Base-by-base conservation (phyloP, 495 filamentous ascomycete genomes). In the Penicillium salamii region DNA sequence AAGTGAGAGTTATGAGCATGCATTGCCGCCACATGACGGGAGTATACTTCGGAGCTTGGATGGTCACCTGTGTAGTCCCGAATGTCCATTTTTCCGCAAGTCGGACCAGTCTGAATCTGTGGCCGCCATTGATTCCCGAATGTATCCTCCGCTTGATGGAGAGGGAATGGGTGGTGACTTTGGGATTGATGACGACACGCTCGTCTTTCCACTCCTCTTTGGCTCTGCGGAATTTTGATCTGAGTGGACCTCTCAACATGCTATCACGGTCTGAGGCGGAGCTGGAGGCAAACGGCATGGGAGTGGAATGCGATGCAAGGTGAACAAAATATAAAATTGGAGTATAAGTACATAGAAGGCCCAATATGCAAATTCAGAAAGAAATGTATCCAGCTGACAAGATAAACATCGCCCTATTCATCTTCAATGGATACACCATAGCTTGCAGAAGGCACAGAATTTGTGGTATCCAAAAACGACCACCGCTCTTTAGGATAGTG, bases 321-420 rank as follows among this genome's bases (percentile, higher is more conserved):
- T 50, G 43, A 50, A 53, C 42, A 57, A 32, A n/a, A 42, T 51
- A 48, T 65, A 53, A 59, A 50, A 67, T 69, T 66, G 64, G 48
- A 63, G 55, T 71, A 69, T 69, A 71, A 69, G 54, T 71, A 71
- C 66, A 71, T 50, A 58, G 53, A 62, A 66, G 39, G 57, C 47
- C 48, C 43, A 61, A 56, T 63, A 62, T 61, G 58, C 62, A 55
- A 55, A 55, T 50, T 50, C 36, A 37, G 52, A 29, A 55, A 50
- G 44, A 33, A 53, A 47, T 46, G 44, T 31, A 51, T 39, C 52
- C 39, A 55, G 54, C 48, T 41, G 50, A 55, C 36, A 53, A 47
- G 12, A 1, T n/a, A n/a, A n/a, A n/a, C 20, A 26, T 43, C 42
- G 43, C 41, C 43, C 36, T 28, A 42, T 40, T 42, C 23, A 29